Evolutionary conservation across 2,329 filamentous ascomycete species (phyloP).

Genomic region (Penicillium sp.): DNA sequence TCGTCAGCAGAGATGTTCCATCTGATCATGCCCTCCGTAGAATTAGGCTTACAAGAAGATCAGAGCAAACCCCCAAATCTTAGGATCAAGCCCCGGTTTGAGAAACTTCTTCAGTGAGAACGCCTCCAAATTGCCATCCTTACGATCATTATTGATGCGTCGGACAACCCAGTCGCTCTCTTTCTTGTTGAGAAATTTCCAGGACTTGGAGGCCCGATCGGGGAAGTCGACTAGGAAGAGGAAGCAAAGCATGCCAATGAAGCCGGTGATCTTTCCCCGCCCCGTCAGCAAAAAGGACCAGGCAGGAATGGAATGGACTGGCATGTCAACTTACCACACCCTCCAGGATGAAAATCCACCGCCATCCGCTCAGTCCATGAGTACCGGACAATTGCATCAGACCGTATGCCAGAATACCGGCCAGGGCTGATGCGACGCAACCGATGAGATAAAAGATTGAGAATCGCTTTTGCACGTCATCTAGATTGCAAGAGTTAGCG

Average conservation of each 20-base stretch:
- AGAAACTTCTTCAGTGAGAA: conserved; percentile 56
- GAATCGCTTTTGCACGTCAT: conserved; percentile 39
- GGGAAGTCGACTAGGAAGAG: conserved; percentile 45
- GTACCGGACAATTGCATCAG: conserved; percentile 49
- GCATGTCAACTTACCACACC: conserved; percentile 43
- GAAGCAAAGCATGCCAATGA: conserved; percentile 34
- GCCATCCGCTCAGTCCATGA: conserved; percentile 51
- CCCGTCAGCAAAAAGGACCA: neutral
- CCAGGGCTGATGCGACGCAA: conserved; percentile 52
- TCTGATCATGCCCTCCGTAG: neutral
- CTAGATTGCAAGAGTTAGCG: conserved; percentile 7
- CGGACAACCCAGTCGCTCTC: conserved; percentile 56
- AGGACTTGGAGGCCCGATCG: conserved; percentile 35
- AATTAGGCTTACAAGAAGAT: conserved; percentile 49
- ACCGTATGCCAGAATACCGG: conserved; percentile 52
- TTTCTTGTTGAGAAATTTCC: conserved; percentile 38
- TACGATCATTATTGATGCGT: conserved; percentile 57
- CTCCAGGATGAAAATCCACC: conserved; percentile 62
- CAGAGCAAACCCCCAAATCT: conserved; percentile 60
- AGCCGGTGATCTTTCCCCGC: conserved; percentile 32
- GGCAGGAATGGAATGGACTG: too few species aligned
- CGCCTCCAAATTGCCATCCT: conserved; percentile 54
- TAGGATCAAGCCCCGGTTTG: conserved; percentile 52
- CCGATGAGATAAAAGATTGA: conserved; percentile 56
- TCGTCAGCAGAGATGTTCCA: neutral